Evolutionary conservation across 495 filamentous ascomycete species (phyloP), one percentile per base, ranked within the genome.

Genomic region (Schizothecium vesticola): DNA sequence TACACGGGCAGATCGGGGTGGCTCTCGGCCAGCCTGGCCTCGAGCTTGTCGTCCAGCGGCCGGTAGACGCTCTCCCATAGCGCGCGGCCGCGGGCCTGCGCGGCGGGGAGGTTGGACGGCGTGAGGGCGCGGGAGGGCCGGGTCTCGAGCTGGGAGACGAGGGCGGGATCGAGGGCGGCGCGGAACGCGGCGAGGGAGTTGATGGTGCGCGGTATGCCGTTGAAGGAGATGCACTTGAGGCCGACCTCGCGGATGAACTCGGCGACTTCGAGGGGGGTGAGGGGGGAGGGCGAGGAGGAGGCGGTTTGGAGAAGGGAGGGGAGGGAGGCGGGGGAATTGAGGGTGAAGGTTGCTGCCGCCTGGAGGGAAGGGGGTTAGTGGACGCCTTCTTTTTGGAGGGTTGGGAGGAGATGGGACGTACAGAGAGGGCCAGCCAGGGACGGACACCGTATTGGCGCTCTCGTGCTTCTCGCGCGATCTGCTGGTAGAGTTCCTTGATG

Each of bases 181-280:
- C 81, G 82, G 82, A 94, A 93, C 63, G 86, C 86, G 71, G 83
- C 85, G 0, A 94, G 86, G 70, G 83, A 86, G 82, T 94, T 94
- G 77, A 94, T 94, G 60, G 87, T 90, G 64, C 91, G 86, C 3
- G 91, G 91, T 72, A 94, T 90, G 55, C 91, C 91, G 78, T 94
- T 94, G 83, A 94, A 92, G 58, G 86, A 87, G 74, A 94, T 92
- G 77, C 90, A 93, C 76, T 94, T 94, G 56, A 94, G 82, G 3
- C 89, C 91, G 71, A 92, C 84, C 72, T 92, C 91, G 71, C 91
- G 87, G 83, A 94, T 91, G 22, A 92, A 77, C 75, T 92, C 90
- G 59, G 90, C 90, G 8, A 85, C 84, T 55, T 82, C 78, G n/a
- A 88, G 79, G 24, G 81, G 74, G 23, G 80, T 77, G 26, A 67